A percentile compares a stretch with the other conserved stretches of the same genome.
Evolutionary conservation across 2,329 filamentous ascomycete species (phyloP).

Genomic region (Colletotrichum sansevieriae): DNA sequence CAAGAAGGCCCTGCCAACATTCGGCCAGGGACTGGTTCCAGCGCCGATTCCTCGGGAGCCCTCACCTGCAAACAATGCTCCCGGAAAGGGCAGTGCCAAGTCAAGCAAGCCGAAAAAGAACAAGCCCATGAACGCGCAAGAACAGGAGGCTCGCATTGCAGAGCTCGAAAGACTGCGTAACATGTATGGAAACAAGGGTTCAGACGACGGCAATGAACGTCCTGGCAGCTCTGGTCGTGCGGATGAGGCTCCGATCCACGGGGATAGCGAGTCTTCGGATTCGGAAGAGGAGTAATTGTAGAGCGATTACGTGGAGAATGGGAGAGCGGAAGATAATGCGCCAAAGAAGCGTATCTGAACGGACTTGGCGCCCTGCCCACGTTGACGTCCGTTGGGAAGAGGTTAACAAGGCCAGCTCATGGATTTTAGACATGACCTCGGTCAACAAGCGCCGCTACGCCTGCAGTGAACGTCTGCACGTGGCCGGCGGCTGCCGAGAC

Average conservation of each 20-base stretch:
- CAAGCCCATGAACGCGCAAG: constrained; percentile 79
- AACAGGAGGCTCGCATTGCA: constrained; percentile 76
- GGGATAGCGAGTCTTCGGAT: constrained; percentile 57
- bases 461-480: background rate
- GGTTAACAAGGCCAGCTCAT: background rate
- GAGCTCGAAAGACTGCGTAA: constrained; percentile 68
- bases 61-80: constrained; percentile 48
- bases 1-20: constrained; percentile 57
- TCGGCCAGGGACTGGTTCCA: constrained; percentile 52
- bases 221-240: constrained; percentile 41
- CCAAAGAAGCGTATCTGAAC: background rate
- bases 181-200: constrained; percentile 50
- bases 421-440: background rate
- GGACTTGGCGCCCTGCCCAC: constrained; percentile 4
- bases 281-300: constrained; percentile 57
- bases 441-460: background rate
- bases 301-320: background rate
- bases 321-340: constrained; percentile 2
- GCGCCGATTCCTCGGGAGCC: constrained; percentile 45
- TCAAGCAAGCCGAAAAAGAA: constrained; percentile 75
- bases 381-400: background rate
- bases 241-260: constrained; percentile 44
- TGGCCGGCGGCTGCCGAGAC: background rate
- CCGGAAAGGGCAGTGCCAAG: constrained; percentile 50
- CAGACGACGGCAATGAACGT: constrained; percentile 50